Evolutionary conservation across 73 alveolate genomes (phyloP).

Genomic region (Halteria grandinella): DNA sequence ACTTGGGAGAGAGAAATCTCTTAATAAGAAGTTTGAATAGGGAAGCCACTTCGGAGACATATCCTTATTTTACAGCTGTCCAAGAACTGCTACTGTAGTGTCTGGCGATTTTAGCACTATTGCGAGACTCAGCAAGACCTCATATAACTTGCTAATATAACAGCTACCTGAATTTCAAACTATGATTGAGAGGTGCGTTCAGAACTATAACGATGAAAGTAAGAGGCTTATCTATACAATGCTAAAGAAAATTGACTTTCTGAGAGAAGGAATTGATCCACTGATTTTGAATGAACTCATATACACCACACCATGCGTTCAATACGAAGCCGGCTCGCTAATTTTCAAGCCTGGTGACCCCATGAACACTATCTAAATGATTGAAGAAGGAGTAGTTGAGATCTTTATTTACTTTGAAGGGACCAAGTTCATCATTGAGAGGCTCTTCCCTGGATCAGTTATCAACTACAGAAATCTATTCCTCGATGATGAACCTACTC

Average conservation of each 20-base stretch:
- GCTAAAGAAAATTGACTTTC: too few relatives aligned
- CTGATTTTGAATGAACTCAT: slow-evolving; percentile 8
- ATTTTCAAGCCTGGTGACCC: slow-evolving; percentile 56
- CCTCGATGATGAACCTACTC: slow-evolving; percentile 49
- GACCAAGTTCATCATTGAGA: slow-evolving; percentile 54
- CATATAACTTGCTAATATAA: too few relatives aligned
- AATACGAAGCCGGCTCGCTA: slow-evolving; percentile 36
- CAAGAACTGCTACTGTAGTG: too few relatives aligned
- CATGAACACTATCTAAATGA: slow-evolving; percentile 17
- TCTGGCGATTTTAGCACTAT: too few relatives aligned
- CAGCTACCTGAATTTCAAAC: too few relatives aligned
- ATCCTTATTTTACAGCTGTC: too few relatives aligned
- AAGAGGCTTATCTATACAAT: too few relatives aligned
- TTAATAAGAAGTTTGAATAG: too few relatives aligned
- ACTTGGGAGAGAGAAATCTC: slow-evolving; percentile 3
- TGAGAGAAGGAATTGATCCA: slow-evolving; percentile 17
- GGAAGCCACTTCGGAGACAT: too few relatives aligned
- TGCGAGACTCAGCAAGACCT: too few relatives aligned
- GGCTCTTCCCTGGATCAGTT: slow-evolving; percentile 53
- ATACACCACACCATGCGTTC: slow-evolving; percentile 13
- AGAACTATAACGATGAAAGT: too few relatives aligned
- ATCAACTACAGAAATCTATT: slow-evolving; percentile 52
- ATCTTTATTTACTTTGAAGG: slow-evolving; percentile 55
- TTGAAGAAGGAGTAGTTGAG: slow-evolving; percentile 50
- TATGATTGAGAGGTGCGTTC: too few relatives aligned